Conservation (phyloP, 805 yeast genomes). For the Yarrowia sp. region DNA sequence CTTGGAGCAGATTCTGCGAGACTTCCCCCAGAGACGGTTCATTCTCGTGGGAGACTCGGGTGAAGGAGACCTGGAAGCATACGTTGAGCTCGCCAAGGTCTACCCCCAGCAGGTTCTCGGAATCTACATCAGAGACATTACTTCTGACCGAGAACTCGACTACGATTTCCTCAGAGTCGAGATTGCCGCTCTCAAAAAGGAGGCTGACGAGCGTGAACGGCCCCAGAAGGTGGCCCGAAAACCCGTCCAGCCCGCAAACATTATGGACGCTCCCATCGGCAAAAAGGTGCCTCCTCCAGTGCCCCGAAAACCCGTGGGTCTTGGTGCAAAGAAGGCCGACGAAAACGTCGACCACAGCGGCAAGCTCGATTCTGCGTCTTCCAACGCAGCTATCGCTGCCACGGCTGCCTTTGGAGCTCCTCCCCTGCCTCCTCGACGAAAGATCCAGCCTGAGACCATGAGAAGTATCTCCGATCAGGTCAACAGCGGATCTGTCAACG, state of each 20-base stretch:
- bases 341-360: conserved; percentile 10
- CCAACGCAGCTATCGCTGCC: conserved; percentile 48
- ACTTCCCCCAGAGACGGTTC: conserved; percentile 80
- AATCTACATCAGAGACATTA: conserved; percentile 80
- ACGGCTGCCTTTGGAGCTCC: conserved; percentile 39
- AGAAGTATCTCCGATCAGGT: conserved; percentile 40
- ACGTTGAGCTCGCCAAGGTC: conserved; percentile 67
- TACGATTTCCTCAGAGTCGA: conserved; percentile 43
- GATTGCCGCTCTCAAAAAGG: conserved; percentile 37
- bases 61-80: conserved; percentile 93
- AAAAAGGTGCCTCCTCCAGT: conserved; percentile 44
- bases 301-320: conserved; percentile 48
- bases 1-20: conserved; percentile 66
- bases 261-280: conserved; percentile 25
- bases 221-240: conserved; percentile 14
- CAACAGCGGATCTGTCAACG: conserved; percentile 37
- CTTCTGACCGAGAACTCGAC: conserved; percentile 47
- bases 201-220: neutral
- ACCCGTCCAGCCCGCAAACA: conserved; percentile 30
- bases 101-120: conserved; percentile 72
- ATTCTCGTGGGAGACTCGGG: conserved; percentile 94
- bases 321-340: neutral
- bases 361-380: neutral
- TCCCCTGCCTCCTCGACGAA: conserved; percentile 38
- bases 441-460: conserved; percentile 48